Conservation (phyloP, 257 asterid genomes). For the Fraxinus excelsior region DNA sequence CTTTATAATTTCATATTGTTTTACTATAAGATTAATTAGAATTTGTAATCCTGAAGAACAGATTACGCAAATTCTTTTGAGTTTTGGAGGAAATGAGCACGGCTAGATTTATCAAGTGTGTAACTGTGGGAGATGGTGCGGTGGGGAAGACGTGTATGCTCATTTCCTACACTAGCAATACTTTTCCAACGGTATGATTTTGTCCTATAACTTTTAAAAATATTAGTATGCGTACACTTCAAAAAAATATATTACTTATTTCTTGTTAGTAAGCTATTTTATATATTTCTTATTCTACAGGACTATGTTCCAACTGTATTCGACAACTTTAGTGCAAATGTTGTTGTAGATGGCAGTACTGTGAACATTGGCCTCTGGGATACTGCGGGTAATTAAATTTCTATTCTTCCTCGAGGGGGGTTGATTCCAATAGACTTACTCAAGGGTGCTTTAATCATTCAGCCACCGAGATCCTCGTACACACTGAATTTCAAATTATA, state of each 20-base stretch:
- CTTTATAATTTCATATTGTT: slow-evolving; percentile 1
- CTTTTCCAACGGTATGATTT: slow-evolving; percentile 63
- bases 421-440: neutral
- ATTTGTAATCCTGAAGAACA: too few relatives aligned
- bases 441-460: too few relatives aligned
- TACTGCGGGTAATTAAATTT: slow-evolving; percentile 60
- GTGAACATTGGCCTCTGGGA: slow-evolving; percentile 94
- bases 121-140: slow-evolving; percentile 85
- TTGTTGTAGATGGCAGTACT: slow-evolving; percentile 80
- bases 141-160: slow-evolving; percentile 91
- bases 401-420: neutral
- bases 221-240: too few relatives aligned
- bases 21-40: neutral
- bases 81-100: slow-evolving; percentile 45
- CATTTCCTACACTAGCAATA: slow-evolving; percentile 81
- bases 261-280: neutral
- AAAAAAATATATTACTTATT: too few relatives aligned
- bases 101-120: slow-evolving; percentile 79
- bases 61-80: too few relatives aligned
- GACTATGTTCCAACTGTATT: slow-evolving; percentile 91
- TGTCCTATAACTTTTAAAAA: neutral
- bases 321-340: slow-evolving; percentile 87
- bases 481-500: neutral
- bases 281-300: slow-evolving; percentile 22
- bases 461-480: too few relatives aligned